Conservation (phyloP, 2,329 filamentous ascomycete species). For the Phyllosticta citribraziliensis region DNA sequence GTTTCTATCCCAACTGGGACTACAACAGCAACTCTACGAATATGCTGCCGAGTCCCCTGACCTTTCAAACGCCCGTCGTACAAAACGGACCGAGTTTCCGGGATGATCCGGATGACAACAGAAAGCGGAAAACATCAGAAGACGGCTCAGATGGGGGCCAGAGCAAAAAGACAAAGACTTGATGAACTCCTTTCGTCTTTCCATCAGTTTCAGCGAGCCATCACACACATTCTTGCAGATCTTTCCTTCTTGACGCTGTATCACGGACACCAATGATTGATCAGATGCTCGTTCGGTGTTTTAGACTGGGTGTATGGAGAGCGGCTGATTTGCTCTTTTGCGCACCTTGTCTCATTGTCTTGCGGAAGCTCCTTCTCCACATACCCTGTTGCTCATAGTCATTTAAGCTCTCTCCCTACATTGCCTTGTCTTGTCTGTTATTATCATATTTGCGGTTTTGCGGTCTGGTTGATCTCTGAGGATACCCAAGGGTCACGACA, state of each 20-base stretch:
- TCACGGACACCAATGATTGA: not conserved
- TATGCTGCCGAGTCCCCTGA: constrained; percentile 83
- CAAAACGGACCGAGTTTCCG: constrained; percentile 34
- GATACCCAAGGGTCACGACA: not conserved
- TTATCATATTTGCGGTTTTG: not conserved
- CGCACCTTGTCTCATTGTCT: not conserved
- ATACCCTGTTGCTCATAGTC: not conserved
- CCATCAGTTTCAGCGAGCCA: not conserved
- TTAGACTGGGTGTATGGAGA: not conserved
- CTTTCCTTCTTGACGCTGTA: not conserved
- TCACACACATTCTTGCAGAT: not conserved
- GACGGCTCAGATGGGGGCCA: constrained; percentile 26
- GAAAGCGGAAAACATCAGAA: constrained; percentile 27
- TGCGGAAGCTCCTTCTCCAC: not conserved
- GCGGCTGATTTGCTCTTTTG: not conserved
- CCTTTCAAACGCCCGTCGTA: constrained; percentile 73
- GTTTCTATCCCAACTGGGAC: constrained; percentile 88
- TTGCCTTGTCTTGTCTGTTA: not conserved
- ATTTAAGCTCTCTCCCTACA: not conserved
- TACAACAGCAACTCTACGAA: constrained; percentile 63
- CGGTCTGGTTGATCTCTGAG: not conserved
- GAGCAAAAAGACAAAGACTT: constrained; percentile 29
- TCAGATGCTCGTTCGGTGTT: not conserved
- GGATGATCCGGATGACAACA: constrained; percentile 29
- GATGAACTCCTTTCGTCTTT: not conserved